Conservation (phyloP, 1,139 yeast genomes). For the Taphrina sp. region DNA sequence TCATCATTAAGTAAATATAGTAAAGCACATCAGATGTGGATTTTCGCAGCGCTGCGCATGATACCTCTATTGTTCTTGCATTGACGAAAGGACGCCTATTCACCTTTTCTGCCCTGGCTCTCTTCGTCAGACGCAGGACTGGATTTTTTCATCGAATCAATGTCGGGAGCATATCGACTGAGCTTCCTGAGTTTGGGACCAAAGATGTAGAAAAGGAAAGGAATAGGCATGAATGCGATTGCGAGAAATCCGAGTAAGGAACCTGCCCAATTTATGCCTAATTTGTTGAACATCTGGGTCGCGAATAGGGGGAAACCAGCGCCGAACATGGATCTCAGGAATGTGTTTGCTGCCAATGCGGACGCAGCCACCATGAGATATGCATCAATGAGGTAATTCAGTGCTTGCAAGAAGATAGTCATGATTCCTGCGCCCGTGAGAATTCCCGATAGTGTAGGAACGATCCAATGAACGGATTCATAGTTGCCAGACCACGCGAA, state of each 20-base stretch:
- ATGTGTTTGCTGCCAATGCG: slow-evolving; percentile 70
- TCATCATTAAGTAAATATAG: too few relatives aligned
- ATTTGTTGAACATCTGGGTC: slow-evolving; percentile 64
- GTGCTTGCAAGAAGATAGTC: slow-evolving; percentile 46
- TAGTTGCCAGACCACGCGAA: slow-evolving; percentile 37
- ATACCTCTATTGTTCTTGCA: too few relatives aligned
- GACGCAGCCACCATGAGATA: slow-evolving; percentile 60
- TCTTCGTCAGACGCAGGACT: too few relatives aligned
- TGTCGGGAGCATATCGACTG: not conserved
- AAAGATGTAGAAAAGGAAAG: slow-evolving; percentile 66
- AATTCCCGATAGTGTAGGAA: slow-evolving; percentile 36
- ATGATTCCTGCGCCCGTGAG: slow-evolving; percentile 36
- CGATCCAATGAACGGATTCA: slow-evolving; percentile 36
- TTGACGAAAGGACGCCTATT: too few relatives aligned
- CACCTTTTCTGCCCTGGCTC: too few relatives aligned
- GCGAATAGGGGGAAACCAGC: slow-evolving; percentile 68
- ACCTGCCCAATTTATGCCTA: slow-evolving; percentile 80
- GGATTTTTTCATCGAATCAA: too few relatives aligned
- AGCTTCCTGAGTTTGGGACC: slow-evolving; percentile 43
- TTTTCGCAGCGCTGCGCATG: too few relatives aligned
- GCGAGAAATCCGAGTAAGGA: slow-evolving; percentile 81
- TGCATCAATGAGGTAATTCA: slow-evolving; percentile 56
- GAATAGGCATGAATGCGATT: slow-evolving; percentile 70
- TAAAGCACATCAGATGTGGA: too few relatives aligned
- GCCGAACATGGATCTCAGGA: slow-evolving; percentile 59